Conservation (phyloP, 2,329 filamentous ascomycete genomes). For the Pseudocercospora musae region DNA sequence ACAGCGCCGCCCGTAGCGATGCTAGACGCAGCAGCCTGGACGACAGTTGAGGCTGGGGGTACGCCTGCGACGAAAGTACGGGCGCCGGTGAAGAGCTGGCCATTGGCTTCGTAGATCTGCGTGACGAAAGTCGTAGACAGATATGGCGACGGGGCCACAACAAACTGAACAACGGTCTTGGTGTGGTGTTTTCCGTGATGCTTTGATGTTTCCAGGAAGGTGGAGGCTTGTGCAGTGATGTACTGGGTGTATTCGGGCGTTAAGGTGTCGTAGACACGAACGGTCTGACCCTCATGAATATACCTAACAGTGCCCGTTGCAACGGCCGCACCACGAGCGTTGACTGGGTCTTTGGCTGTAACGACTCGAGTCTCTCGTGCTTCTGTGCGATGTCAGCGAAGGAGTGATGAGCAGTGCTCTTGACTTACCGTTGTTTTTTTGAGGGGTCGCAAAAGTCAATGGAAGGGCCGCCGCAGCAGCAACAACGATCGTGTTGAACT, state of each 20-base stretch:
- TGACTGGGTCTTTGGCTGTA: neutral
- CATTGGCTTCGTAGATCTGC: neutral
- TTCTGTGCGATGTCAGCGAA: neutral
- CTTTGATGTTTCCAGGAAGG: neutral
- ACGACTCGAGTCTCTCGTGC: neutral
- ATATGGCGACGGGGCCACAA: neutral
- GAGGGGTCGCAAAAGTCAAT: constrained; percentile 11
- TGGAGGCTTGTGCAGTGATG: neutral
- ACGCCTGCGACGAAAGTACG: neutral
- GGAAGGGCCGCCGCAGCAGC: constrained; percentile 12
- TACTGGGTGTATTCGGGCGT: neutral
- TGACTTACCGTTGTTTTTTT: neutral
- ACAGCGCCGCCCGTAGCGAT: neutral
- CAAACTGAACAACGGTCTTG: neutral
- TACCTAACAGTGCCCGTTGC: neutral
- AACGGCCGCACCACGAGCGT: neutral
- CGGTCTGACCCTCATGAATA: neutral
- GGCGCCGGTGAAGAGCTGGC: neutral
- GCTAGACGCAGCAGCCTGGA: neutral
- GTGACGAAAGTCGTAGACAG: neutral
- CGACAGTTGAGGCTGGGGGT: neutral
- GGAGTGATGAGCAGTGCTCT: neutral
- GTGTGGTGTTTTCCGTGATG: neutral
- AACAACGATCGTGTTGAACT: constrained; percentile 13
- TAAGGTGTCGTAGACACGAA: neutral